phyloP scores from a whole-genome alignment of 192 early-diverging fungal genomes.

The Anaeromyces robustus region DNA sequence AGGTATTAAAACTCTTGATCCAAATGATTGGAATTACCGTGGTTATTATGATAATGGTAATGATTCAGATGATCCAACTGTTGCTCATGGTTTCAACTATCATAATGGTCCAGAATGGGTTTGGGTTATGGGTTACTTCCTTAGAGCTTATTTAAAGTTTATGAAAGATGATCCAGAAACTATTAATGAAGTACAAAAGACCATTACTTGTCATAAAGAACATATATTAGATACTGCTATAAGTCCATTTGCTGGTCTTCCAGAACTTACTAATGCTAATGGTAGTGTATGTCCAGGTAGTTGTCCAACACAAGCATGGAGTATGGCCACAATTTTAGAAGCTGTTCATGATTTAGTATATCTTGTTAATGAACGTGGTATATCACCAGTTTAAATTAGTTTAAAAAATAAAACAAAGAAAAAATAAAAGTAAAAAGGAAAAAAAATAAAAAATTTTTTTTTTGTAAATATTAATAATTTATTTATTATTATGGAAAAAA shows the following conservation, averaged over 20 bases:
- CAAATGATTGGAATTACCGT: conserved; percentile 79
- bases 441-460: background rate
- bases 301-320: conserved; percentile 93
- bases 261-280: conserved; percentile 88
- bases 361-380: background rate
- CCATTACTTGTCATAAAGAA: conserved; percentile 42
- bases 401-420: too few relatives aligned
- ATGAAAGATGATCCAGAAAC: conserved; percentile 19
- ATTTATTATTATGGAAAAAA: too few relatives aligned
- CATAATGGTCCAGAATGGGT: conserved; percentile 98
- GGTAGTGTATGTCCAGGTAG: conserved; percentile 67
- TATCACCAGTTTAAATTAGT: background rate
- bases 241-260: conserved; percentile 72
- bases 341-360: conserved; percentile 21
- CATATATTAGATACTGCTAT: conserved; percentile 35
- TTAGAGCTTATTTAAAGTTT: conserved; percentile 70
- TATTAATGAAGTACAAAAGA: conserved; percentile 8
- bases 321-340: conserved; percentile 55
- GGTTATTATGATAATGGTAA: conserved; percentile 88
- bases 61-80: conserved; percentile 61
- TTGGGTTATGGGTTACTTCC: conserved; percentile 78
- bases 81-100: conserved; percentile 96
- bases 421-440: too few relatives aligned
- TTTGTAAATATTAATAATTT: background rate
- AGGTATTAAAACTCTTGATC: conserved; percentile 88